Conservation (phyloP, 177 flowering plant species). For the Vitis hybrid region DNA sequence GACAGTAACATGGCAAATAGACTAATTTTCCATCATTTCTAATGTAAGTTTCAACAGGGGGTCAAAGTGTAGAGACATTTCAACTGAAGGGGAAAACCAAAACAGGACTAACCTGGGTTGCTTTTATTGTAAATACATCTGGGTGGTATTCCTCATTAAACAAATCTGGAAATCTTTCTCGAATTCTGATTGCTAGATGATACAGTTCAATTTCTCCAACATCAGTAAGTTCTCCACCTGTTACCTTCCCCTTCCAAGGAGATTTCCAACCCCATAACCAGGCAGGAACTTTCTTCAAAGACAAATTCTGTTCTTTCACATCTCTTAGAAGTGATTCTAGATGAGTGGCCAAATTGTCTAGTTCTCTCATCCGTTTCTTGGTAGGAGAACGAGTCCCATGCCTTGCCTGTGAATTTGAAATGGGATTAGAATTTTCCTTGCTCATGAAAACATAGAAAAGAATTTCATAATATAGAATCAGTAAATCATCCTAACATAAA, state of each 20-base stretch:
- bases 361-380: slow-evolving; percentile 69
- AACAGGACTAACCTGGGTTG: slow-evolving; percentile 66
- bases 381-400: slow-evolving; percentile 98
- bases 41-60: background rate
- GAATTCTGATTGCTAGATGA: slow-evolving; percentile 61
- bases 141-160: slow-evolving; percentile 82
- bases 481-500: too few species aligned
- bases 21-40: background rate
- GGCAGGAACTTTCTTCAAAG: slow-evolving; percentile 47
- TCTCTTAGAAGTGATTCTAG: slow-evolving; percentile 51
- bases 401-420: slow-evolving; percentile 56
- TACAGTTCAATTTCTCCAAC: slow-evolving; percentile 84
- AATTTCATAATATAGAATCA: too few species aligned
- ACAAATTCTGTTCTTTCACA: slow-evolving; percentile 36
- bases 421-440: too few species aligned
- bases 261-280: slow-evolving; percentile 87
- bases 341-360: slow-evolving; percentile 51
- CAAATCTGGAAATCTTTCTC: slow-evolving; percentile 62
- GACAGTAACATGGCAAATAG: background rate
- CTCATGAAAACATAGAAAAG: too few species aligned
- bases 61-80: background rate
- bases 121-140: slow-evolving; percentile 64
- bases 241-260: slow-evolving; percentile 86
- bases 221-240: slow-evolving; percentile 72
- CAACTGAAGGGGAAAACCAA: background rate